phyloP scores from a whole-genome alignment of 2,329 filamentous ascomycete species.

The Talaromyces sp. region DNA sequence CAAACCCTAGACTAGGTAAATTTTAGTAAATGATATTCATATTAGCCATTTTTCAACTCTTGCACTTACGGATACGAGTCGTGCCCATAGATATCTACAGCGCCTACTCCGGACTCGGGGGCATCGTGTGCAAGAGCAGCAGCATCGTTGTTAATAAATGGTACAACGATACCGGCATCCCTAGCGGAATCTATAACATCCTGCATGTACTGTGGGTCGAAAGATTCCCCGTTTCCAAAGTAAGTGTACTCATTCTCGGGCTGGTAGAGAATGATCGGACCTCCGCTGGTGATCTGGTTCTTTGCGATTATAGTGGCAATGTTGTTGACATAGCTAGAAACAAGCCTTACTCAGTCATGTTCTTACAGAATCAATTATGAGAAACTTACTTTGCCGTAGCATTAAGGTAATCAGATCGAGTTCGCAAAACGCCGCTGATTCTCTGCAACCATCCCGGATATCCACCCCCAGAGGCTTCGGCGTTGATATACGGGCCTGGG shows the following conservation, averaged over 20 bases:
- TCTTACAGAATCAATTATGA: neutral
- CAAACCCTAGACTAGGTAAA: conserved; percentile 31
- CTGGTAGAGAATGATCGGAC: conserved; percentile 73
- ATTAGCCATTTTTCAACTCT: neutral
- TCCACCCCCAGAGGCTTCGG: conserved; percentile 70
- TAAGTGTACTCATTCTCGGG: conserved; percentile 76
- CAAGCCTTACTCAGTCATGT: neutral
- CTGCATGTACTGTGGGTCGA: conserved; percentile 65
- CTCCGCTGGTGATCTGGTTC: conserved; percentile 76
- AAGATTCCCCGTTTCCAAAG: conserved; percentile 46
- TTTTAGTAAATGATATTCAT: neutral
- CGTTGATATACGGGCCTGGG: conserved; percentile 73
- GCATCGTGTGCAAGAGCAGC: conserved; percentile 57
- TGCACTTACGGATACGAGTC: conserved; percentile 55
- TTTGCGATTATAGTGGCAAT: conserved; percentile 65
- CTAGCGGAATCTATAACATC: conserved; percentile 66
- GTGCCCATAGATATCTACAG: conserved; percentile 63
- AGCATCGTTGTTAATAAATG: conserved; percentile 72
- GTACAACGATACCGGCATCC: conserved; percentile 66
- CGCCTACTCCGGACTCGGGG: conserved; percentile 55
- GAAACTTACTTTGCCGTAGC: conserved; percentile 59
- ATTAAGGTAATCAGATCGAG: conserved; percentile 58
- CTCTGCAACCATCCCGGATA: conserved; percentile 77
- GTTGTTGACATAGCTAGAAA: conserved; percentile 53
- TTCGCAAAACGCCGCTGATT: conserved; percentile 61